Conservation (phyloP, 148 eudicot genomes). For the Salicornia ramosissima region DNA sequence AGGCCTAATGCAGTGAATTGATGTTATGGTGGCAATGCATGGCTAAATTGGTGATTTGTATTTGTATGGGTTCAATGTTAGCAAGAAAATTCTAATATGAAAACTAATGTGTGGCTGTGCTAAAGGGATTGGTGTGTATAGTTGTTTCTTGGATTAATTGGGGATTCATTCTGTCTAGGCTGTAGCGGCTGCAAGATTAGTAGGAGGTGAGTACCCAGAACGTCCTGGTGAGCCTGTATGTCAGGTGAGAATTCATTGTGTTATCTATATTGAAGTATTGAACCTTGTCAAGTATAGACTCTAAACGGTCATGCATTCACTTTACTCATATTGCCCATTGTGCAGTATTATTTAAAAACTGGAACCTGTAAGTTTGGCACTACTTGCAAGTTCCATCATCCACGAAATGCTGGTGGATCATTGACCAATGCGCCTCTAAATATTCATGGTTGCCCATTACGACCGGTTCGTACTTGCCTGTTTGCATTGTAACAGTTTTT, state of each 20-base stretch:
- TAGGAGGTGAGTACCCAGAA: constrained; percentile 65
- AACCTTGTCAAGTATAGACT: background rate
- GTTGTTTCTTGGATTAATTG: constrained; percentile 9
- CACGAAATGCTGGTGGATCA: constrained; percentile 76
- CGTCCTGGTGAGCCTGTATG: constrained; percentile 71
- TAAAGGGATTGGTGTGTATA: background rate
- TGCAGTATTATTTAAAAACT: constrained; percentile 87
- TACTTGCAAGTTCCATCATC: constrained; percentile 89
- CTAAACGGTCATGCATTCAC: background rate
- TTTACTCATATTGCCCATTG: constrained; percentile 17
- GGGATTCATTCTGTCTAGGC: constrained; percentile 32
- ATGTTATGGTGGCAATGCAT: background rate
- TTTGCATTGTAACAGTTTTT: background rate
- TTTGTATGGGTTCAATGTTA: background rate
- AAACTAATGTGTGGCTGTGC: background rate
- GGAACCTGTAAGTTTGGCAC: constrained; percentile 94
- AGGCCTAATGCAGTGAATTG: background rate
- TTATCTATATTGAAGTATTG: background rate
- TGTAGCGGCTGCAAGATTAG: constrained; percentile 44
- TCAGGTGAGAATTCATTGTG: constrained; percentile 47
- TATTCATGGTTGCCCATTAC: constrained; percentile 75
- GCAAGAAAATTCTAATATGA: background rate
- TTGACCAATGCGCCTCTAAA: constrained; percentile 56
- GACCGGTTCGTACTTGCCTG: constrained; percentile 49
- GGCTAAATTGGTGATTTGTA: background rate